A percentile compares a stretch with the other conserved stretches of the same genome.
Evolutionary conservation across 1,284 basidiomycete genomes (phyloP).

Genomic region (Tilletia indica): DNA sequence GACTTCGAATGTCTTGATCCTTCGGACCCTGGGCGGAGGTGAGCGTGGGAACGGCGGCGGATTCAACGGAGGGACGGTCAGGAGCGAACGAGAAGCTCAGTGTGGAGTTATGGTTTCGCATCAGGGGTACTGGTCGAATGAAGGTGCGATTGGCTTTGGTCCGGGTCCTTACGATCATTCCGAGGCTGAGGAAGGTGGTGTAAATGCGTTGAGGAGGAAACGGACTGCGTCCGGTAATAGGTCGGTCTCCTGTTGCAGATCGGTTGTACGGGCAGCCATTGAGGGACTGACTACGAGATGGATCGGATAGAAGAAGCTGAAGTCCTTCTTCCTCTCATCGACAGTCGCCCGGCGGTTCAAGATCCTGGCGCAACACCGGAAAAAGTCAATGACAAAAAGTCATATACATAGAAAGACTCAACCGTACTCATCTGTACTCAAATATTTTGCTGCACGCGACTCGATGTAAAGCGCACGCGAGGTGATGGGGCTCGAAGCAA

Average conservation of each 20-base stretch:
- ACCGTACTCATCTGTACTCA: too few relatives aligned
- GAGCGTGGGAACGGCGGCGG: background rate
- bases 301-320: constrained; percentile 28
- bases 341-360: too few relatives aligned
- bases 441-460: too few relatives aligned
- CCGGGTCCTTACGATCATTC: constrained; percentile 57
- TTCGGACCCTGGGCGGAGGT: background rate
- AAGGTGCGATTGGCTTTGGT: constrained; percentile 12
- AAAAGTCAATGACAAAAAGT: too few relatives aligned
- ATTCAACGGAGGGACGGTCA: constrained; percentile 63
- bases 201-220: constrained; percentile 21
- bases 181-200: constrained; percentile 15
- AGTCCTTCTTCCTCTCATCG: too few relatives aligned
- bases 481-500: too few relatives aligned
- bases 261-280: constrained; percentile 92
- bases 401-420: too few relatives aligned
- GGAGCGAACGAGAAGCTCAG: constrained; percentile 68
- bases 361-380: too few relatives aligned
- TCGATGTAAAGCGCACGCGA: too few relatives aligned
- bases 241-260: constrained; percentile 77
- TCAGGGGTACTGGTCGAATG: constrained; percentile 23
- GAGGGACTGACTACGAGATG: constrained; percentile 64
- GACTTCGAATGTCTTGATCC: constrained; percentile 66
- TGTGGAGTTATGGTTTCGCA: background rate
- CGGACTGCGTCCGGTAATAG: background rate